Percentiles rank a stretch among this genome's conserved stretches.
These are phyloP conservation scores for Letharia columbiana DNA, from an alignment of 495 filamentous ascomycete species.

Conservation along the genomic window DNA sequence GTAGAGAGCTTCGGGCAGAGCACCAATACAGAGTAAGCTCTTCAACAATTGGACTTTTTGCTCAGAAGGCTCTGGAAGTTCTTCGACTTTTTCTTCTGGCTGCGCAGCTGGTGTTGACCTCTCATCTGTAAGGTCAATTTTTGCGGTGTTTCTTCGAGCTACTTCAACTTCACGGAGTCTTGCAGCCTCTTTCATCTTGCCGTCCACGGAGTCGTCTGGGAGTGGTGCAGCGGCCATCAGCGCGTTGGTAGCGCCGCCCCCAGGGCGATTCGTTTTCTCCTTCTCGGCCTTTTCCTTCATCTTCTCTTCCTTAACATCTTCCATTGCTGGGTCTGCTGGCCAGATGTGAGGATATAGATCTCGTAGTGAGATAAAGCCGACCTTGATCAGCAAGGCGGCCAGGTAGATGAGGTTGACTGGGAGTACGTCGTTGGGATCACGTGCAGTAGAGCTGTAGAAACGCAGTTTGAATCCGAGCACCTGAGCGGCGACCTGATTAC, in stretches of 20 bases:
- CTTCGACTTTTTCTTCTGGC: conserved; percentile 46
- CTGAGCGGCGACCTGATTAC: conserved; percentile 86
- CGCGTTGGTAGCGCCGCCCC: conserved; percentile 67
- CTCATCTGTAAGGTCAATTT: conserved; percentile 45
- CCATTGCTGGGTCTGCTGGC: conserved; percentile 77
- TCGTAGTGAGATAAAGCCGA: conserved; percentile 90
- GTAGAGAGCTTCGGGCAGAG: conserved; percentile 85
- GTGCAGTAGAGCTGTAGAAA: conserved; percentile 75
- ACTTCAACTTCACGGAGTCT: conserved; percentile 29
- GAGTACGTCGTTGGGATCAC: conserved; percentile 58
- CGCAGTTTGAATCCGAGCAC: conserved; percentile 95
- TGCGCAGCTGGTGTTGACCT: conserved; percentile 37
- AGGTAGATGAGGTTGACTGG: conserved; percentile 89
- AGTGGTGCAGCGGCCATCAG: conserved; percentile 81
- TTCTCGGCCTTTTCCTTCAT: conserved; percentile 72
- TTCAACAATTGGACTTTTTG: conserved; percentile 81
- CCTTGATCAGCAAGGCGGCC: conserved; percentile 85
- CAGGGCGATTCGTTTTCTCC: conserved; percentile 55
- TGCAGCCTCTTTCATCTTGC: conserved; percentile 31
- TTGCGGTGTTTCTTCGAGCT: conserved; percentile 37
- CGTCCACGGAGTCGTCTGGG: conserved; percentile 63
- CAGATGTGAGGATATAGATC: conserved; percentile 92
- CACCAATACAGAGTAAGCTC: conserved; percentile 81
- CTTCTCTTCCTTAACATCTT: conserved; percentile 52
- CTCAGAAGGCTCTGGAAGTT: conserved; percentile 72